Evolutionary conservation across 2,329 filamentous ascomycete species (phyloP).

Genomic region (Exserohilum rostratum): DNA sequence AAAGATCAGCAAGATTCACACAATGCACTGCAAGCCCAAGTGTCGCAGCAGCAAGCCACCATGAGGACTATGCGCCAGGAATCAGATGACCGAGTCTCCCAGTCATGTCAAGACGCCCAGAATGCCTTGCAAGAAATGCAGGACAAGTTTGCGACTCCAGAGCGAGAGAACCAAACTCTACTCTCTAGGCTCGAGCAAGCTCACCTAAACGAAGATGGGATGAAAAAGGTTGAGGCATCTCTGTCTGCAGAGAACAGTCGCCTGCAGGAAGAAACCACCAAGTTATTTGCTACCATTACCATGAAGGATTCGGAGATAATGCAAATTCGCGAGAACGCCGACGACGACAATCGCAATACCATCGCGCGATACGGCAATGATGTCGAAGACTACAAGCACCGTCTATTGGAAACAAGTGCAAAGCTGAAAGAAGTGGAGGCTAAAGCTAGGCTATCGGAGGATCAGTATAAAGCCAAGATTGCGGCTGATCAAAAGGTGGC

Average conservation of each 20-base stretch:
- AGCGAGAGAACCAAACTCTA: conserved; percentile 21
- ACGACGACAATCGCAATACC: neutral
- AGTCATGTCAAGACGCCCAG: conserved; percentile 12
- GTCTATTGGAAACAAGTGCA: conserved; percentile 14
- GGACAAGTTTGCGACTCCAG: conserved; percentile 3
- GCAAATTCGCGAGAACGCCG: conserved; percentile 3
- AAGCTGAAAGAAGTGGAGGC: conserved; percentile 24
- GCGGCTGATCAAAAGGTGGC: conserved; percentile 17
- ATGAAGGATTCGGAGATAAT: conserved; percentile 11
- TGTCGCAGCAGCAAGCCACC: conserved; percentile 13
- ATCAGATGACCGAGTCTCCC: conserved; percentile 1
- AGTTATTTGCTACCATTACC: conserved; percentile 10
- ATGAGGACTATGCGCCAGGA: conserved; percentile 22
- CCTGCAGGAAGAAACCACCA: conserved; percentile 15
- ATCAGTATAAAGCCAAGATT: conserved; percentile 20
- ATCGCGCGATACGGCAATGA: conserved; percentile 10
- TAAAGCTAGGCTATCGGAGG: conserved; percentile 14
- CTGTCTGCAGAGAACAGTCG: conserved; percentile 13
- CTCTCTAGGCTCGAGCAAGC: conserved; percentile 12
- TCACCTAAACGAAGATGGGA: conserved; percentile 10
- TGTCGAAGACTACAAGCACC: conserved; percentile 12
- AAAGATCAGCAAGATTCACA: conserved; percentile 11
- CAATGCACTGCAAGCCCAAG: conserved; percentile 12
- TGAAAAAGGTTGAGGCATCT: conserved; percentile 12
- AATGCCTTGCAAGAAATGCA: conserved; percentile 9